Conservation (phyloP, 257 asterid species). For the Solanum pinnatisectum region DNA sequence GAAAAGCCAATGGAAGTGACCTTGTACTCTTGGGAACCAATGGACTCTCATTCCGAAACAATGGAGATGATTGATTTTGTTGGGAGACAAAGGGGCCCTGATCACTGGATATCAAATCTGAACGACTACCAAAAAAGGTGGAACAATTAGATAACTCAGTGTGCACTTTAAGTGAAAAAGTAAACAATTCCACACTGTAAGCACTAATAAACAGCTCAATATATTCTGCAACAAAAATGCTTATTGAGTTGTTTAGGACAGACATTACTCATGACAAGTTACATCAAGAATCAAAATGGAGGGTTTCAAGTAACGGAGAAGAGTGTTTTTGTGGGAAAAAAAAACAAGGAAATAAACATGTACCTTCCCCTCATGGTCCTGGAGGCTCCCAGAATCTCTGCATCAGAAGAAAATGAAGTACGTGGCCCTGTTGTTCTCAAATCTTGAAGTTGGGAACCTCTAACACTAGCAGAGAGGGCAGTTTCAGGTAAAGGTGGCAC, state of each 20-base stretch:
- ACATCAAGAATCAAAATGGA: neutral
- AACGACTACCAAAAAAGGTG: constrained; percentile 20
- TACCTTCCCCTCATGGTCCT: constrained; percentile 31
- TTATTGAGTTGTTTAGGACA: neutral
- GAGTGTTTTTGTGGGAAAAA: neutral
- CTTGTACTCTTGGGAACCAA: constrained; percentile 24
- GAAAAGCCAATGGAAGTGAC: constrained; percentile 28
- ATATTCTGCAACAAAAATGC: neutral
- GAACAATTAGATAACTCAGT: neutral
- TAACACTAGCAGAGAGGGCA: constrained; percentile 11
- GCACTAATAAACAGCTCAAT: neutral
- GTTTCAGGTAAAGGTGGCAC: constrained; percentile 18
- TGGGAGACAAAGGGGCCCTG: constrained; percentile 20
- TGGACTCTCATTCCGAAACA: constrained; percentile 22
- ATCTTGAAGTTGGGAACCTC: constrained; percentile 22
- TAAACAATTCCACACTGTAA: neutral
- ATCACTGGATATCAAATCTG: constrained; percentile 22
- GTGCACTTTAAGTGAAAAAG: neutral
- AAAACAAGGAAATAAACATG: neutral
- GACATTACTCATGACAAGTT: neutral
- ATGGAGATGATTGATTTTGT: constrained; percentile 31
- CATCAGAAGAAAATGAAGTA: constrained; percentile 26
- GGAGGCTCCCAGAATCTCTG: constrained; percentile 19
- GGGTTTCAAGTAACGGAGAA: neutral
- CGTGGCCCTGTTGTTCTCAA: constrained; percentile 25